phyloP scores from a whole-genome alignment of 768 basidiomycete species.

The Cystofilobasidium ferigula region DNA sequence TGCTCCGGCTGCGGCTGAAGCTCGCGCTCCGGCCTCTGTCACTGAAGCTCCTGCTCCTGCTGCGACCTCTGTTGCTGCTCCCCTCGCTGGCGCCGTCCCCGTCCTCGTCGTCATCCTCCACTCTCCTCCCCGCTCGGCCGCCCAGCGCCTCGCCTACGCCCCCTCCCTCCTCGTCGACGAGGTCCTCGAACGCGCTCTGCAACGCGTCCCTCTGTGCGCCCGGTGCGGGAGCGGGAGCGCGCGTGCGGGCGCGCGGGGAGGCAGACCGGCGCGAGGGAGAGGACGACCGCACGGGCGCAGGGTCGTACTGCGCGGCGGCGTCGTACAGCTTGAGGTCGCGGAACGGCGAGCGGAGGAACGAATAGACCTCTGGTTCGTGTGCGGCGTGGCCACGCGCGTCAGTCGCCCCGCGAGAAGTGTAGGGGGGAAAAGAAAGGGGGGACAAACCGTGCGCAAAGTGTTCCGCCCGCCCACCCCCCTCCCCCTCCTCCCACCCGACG shows the following conservation, averaged over 20 bases:
- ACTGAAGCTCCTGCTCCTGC: not conserved
- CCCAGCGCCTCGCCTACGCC: constrained; percentile 17
- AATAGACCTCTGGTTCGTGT: constrained; percentile 60
- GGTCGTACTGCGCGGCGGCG: constrained; percentile 52
- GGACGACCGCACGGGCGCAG: not conserved
- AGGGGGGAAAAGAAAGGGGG: not conserved
- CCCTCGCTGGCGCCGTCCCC: not conserved
- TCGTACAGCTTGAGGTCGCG: constrained; percentile 76
- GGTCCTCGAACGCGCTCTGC: not conserved
- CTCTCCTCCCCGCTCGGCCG: not conserved
- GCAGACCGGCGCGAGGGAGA: not conserved
- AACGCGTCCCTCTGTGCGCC: too few relatives aligned
- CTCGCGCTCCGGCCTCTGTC: not conserved
- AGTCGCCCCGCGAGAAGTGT: constrained; percentile 5
- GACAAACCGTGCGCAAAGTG: constrained; percentile 82
- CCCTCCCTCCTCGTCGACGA: not conserved
- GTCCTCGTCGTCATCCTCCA: not conserved
- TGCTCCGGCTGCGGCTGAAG: constrained; percentile 1
- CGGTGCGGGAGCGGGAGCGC: too few relatives aligned
- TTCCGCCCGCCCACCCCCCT: constrained; percentile 53
- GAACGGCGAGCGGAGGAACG: constrained; percentile 77
- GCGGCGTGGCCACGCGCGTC: too few relatives aligned
- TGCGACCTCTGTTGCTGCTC: not conserved
- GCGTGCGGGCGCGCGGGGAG: too few relatives aligned
- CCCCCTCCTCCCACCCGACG: constrained; percentile 47